Percentiles rank a stretch among this genome's conserved stretches.
Conservation (phyloP, 106 monocot species). For the Agapanthus africanus region DNA sequence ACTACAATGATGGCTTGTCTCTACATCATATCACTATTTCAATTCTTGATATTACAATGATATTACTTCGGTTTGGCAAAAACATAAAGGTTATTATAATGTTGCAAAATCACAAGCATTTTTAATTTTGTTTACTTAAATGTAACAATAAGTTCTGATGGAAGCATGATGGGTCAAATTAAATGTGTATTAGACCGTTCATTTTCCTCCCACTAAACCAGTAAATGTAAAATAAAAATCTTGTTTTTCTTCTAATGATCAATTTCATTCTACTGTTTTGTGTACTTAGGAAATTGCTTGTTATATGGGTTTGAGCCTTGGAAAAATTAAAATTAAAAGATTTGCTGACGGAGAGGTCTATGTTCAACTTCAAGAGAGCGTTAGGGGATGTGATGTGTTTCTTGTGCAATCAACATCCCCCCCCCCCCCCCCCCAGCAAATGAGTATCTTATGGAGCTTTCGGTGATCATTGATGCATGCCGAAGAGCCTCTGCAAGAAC, state of each 20-base stretch:
- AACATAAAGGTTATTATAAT: no score
- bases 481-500: slow-evolving; percentile 80
- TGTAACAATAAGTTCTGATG: background rate
- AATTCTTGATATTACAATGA: no score
- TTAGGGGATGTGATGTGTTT: slow-evolving; percentile 83
- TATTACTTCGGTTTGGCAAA: no score
- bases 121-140: no score
- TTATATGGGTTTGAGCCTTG: slow-evolving; percentile 71
- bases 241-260: no score
- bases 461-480: slow-evolving; percentile 88
- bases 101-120: no score
- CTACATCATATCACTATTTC: no score
- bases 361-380: slow-evolving; percentile 83
- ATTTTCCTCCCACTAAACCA: background rate
- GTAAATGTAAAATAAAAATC: no score
- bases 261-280: background rate
- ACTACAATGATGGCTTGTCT: no score
- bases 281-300: background rate
- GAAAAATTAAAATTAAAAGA: slow-evolving; percentile 74
- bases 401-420: slow-evolving; percentile 76
- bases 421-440: slow-evolving; percentile 87
- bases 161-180: background rate
- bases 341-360: slow-evolving; percentile 90
- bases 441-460: slow-evolving; percentile 86
- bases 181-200: background rate